Base-by-base conservation (phyloP, 768 basidiomycete genomes). In the Kwoniella europaea region DNA sequence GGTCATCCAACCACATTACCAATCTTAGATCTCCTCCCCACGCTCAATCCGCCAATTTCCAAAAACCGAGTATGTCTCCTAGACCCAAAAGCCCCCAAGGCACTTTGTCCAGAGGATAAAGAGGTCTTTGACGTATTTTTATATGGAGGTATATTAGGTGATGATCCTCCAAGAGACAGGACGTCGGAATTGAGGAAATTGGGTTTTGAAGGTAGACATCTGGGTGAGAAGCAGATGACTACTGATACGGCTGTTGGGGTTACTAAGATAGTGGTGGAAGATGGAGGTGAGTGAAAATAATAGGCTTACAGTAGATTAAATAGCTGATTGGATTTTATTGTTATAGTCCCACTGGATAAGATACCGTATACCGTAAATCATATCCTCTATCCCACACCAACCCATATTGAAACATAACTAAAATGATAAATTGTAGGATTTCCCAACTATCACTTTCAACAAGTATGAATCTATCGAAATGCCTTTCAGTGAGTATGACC, bases 181-280 rank as follows among this genome's bases (percentile, higher is more conserved):
- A 99, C 96, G 1, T 88, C 89, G 1, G 92, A 96, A 80, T 88
- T 99, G 44, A 90, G 96, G 41, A 87, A 87, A 16, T 85, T 94
- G 46, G 94, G 94, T 1, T 99, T 96, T 82, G 92, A 93, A 1
- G 88, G 88, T 6, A 88, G 97, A 42, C 92, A 92, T 82, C 86
- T 99, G 9, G 94, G 94, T 0, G 85, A 89, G 2, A 86, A 93
- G 1, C 97, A 99, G 84, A 99, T 99, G 97, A 98, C 97, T 42
- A 99, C 97, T 0, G 96, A 99, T 84, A 98, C 96, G 1, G 96
- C 96, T 1, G 86, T 98, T 0, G 93, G 91, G 4, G 96, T 97
- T 4, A 93, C 93, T 0, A 94, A 93, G 79, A 83, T 88, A 4
- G 90, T 95, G 16, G 90, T 94, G 0, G 83, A 90, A 58, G 92